phyloP scores from a whole-genome alignment of 2,329 filamentous ascomycete species.

The Endoconidiophora laricicola region DNA sequence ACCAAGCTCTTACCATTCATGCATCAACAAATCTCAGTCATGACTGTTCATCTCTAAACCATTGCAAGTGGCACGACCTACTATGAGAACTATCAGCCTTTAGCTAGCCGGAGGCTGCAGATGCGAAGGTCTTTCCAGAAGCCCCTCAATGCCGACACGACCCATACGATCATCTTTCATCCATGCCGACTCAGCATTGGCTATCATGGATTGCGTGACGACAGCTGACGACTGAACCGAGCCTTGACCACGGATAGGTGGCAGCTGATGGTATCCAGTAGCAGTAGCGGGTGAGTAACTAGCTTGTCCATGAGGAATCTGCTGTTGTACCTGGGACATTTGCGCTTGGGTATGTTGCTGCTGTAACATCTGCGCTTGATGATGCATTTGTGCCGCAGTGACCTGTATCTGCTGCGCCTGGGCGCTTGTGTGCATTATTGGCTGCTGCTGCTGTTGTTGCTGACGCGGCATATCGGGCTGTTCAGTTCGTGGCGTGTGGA shows the following conservation, averaged over 20 bases:
- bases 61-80: not conserved
- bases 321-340: constrained; percentile 3
- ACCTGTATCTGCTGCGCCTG: constrained; percentile 5
- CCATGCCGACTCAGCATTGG: constrained; percentile 17
- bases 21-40: too few relatives aligned
- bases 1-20: too few relatives aligned
- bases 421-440: constrained; percentile 12
- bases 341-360: constrained; percentile 13
- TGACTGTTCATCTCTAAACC: too few relatives aligned
- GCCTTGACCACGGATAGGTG: constrained; percentile 28
- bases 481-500: constrained; percentile 39
- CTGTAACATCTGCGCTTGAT: not conserved
- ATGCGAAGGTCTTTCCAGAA: constrained; percentile 38
- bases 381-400: not conserved
- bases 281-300: not conserved
- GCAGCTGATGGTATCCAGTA: constrained; percentile 23
- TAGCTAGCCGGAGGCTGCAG: constrained; percentile 13
- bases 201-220: constrained; percentile 7
- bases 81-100: not conserved
- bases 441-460: constrained; percentile 15
- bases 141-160: constrained; percentile 43
- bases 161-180: constrained; percentile 32
- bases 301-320: not conserved
- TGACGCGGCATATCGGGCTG: constrained; percentile 17
- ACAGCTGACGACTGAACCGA: not conserved